phyloP scores from a whole-genome alignment of 1,139 yeast genomes.

The Blastobotrys aristatus region DNA sequence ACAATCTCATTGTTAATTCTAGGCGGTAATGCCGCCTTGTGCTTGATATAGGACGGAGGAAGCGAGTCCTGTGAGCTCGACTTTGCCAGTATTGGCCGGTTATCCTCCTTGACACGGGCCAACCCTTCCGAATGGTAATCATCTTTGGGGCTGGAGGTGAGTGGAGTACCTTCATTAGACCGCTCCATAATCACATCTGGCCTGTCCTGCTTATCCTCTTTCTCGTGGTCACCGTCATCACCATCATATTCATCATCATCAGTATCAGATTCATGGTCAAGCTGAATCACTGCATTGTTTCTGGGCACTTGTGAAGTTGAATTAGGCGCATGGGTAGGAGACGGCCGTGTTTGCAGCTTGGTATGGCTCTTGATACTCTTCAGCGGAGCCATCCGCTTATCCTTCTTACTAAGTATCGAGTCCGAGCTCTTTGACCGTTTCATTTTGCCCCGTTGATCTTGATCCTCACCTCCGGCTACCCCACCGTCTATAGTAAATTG shows the following conservation, averaged over 20 bases:
- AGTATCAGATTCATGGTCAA: conserved; percentile 34
- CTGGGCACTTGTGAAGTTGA: conserved; percentile 15
- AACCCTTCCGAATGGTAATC: neutral
- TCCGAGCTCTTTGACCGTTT: conserved; percentile 12
- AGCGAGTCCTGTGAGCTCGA: conserved; percentile 1
- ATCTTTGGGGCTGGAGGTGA: neutral
- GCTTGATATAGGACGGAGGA: conserved; percentile 13
- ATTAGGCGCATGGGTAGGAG: conserved; percentile 5
- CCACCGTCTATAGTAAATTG: conserved; percentile 4
- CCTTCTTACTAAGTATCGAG: conserved; percentile 5
- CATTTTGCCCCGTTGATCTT: conserved; percentile 9
- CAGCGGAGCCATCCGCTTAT: conserved; percentile 13
- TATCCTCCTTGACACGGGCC: neutral
- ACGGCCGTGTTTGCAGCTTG: conserved; percentile 9
- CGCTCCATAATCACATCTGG: neutral
- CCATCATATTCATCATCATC: conserved; percentile 24
- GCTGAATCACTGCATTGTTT: conserved; percentile 27
- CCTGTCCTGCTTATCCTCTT: neutral
- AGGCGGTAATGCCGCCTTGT: conserved; percentile 12
- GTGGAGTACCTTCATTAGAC: conserved; percentile 3
- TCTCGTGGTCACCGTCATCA: conserved; percentile 19
- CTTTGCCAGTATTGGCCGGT: neutral
- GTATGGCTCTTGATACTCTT: conserved; percentile 24
- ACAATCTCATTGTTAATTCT: conserved; percentile 10
- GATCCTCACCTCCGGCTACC: conserved; percentile 12